Evolutionary conservation across 2,329 filamentous ascomycete genomes (phyloP).

Genomic region (Geosmithia putterillii): DNA sequence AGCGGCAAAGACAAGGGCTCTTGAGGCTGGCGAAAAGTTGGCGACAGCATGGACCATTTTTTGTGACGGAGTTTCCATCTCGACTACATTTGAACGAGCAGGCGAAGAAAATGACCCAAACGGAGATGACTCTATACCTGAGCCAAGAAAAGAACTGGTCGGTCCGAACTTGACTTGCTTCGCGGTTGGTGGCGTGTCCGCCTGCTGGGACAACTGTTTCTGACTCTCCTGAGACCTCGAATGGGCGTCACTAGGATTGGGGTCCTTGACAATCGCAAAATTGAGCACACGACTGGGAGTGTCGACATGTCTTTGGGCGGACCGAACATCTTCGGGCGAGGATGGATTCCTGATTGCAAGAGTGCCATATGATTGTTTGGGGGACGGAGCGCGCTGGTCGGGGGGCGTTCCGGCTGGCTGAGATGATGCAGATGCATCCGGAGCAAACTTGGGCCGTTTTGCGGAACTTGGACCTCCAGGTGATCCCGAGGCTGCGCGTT

Average conservation of each 20-base stretch:
- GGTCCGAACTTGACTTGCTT: conserved; percentile 12
- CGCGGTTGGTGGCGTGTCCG: background rate
- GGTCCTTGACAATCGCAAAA: conserved; percentile 70
- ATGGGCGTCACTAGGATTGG: conserved; percentile 52
- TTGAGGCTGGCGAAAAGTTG: background rate
- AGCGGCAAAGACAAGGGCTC: conserved; percentile 10
- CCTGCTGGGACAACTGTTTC: conserved; percentile 28
- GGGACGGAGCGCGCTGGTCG: background rate
- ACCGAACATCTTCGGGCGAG: background rate
- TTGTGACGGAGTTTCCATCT: background rate
- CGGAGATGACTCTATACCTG: background rate
- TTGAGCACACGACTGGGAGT: conserved; percentile 23
- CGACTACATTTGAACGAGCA: background rate
- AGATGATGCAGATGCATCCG: background rate
- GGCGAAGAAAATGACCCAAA: background rate
- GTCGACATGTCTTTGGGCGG: background rate
- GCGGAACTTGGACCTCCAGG: background rate
- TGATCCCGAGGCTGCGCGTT: background rate
- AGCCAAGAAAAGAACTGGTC: conserved; percentile 1
- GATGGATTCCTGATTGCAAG: background rate
- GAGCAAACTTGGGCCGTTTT: background rate
- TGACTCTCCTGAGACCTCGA: conserved; percentile 47
- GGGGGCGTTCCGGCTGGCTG: background rate
- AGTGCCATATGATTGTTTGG: background rate
- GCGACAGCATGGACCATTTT: background rate